A percentile compares a stretch with the other conserved stretches of the same genome.
Evolutionary conservation across 148 eudicot genomes (phyloP).

Genomic region (Vaccinium darrowii): DNA sequence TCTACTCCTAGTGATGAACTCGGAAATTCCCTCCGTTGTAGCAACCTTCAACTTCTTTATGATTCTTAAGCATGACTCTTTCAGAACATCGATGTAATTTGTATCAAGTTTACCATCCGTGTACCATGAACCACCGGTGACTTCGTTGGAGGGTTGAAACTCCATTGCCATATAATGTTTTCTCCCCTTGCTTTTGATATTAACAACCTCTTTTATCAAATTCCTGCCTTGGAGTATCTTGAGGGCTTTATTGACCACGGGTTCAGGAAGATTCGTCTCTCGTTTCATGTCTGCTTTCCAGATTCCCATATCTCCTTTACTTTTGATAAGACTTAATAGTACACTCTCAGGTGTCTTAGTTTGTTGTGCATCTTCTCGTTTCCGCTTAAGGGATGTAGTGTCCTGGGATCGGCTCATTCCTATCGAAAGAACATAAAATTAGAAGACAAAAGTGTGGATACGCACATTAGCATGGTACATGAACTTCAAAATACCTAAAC

Average conservation of each 20-base stretch:
- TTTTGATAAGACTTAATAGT: conserved; percentile 40
- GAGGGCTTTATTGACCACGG: conserved; percentile 36
- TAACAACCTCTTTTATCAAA: conserved; percentile 61
- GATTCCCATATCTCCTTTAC: conserved; percentile 58
- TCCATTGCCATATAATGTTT: conserved; percentile 61
- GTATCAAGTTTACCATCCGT: conserved; percentile 54
- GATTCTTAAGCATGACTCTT: conserved; percentile 16
- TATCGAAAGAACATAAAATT: conserved; percentile 3
- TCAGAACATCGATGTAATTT: conserved; percentile 33
- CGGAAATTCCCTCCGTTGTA: conserved; percentile 42
- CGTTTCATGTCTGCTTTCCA: conserved; percentile 45
- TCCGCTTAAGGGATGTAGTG: conserved; percentile 20
- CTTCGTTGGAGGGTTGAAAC: conserved; percentile 61
- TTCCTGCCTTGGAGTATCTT: conserved; percentile 35
- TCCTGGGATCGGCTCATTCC: conserved; percentile 19
- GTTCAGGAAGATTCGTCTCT: conserved; percentile 33
- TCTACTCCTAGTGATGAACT: conserved; percentile 20
- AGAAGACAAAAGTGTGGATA: background rate
- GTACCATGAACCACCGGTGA: conserved; percentile 83
- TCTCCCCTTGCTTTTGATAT: conserved; percentile 48
- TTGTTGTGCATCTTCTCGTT: conserved; percentile 19
- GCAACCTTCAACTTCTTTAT: conserved; percentile 37
- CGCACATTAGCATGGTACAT: background rate
- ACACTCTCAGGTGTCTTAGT: conserved; percentile 29
- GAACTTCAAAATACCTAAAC: background rate